These are phyloP conservation scores for Verbena officinalis DNA, from an alignment of 257 asterid genomes.

Conservation along the genomic window DNA sequence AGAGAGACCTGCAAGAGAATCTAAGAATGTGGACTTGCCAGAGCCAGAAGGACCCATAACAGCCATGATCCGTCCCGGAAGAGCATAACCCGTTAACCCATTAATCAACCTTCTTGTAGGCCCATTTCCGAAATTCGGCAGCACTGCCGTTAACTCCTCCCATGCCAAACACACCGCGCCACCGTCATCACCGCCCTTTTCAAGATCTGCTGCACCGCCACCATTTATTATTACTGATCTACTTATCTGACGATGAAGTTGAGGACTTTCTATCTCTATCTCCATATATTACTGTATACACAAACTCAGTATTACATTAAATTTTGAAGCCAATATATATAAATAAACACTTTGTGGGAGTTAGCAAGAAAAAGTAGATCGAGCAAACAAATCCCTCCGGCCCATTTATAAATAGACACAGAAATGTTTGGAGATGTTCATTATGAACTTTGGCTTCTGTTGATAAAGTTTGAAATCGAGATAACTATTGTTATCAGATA, in stretches of 20 bases:
- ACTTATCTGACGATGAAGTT: too few species aligned
- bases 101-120: slow-evolving; percentile 69
- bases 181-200: slow-evolving; percentile 30
- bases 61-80: slow-evolving; percentile 84
- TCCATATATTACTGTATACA: slow-evolving; percentile 38
- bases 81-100: slow-evolving; percentile 71
- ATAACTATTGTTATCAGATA: not conserved
- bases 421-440: not conserved
- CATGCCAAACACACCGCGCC: slow-evolving; percentile 51
- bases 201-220: slow-evolving; percentile 31
- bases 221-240: not conserved
- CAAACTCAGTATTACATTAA: not conserved
- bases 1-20: slow-evolving; percentile 66
- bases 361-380: not conserved
- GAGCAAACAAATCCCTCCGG: not conserved
- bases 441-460: not conserved
- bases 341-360: too few species aligned
- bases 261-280: slow-evolving; percentile 40
- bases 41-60: slow-evolving; percentile 98
- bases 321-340: not conserved
- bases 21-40: slow-evolving; percentile 89
- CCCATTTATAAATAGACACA: not conserved
- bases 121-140: slow-evolving; percentile 71
- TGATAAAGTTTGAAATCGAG: not conserved
- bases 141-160: slow-evolving; percentile 71